phyloP scores from a whole-genome alignment of 2,329 filamentous ascomycete genomes.

The Fusarium zealandicum region DNA sequence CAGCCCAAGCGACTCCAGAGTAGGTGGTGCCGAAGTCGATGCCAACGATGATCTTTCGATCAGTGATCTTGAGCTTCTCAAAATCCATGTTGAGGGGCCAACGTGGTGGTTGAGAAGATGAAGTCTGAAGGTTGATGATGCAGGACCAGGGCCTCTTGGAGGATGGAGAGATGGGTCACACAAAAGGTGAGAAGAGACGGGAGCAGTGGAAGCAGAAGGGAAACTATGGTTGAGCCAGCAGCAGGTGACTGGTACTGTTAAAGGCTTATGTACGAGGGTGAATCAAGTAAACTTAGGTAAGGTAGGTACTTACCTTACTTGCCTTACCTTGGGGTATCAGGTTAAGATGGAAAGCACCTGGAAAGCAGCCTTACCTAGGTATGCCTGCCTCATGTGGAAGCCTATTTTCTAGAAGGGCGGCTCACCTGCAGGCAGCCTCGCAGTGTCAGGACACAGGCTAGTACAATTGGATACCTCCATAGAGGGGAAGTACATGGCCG shows the following conservation, averaged over 20 bases:
- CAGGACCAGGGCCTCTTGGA: background rate
- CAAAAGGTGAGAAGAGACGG: background rate
- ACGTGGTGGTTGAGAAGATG: background rate
- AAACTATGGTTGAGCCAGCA: background rate
- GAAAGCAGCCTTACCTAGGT: background rate
- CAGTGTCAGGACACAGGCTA: background rate
- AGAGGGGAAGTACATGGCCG: too few relatives aligned
- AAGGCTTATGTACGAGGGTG: constrained; percentile 6
- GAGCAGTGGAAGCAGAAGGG: background rate
- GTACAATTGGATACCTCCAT: too few relatives aligned
- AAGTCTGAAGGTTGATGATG: background rate
- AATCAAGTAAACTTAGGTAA: too few relatives aligned
- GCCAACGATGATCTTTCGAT: constrained; percentile 55
- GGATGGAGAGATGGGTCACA: constrained; percentile 1
- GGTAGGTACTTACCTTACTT: too few relatives aligned
- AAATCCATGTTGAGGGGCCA: constrained; percentile 45
- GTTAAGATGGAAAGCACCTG: too few relatives aligned
- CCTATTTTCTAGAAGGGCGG: background rate
- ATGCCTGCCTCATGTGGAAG: background rate
- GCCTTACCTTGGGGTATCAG: too few relatives aligned
- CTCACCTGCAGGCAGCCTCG: background rate
- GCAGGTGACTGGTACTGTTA: constrained; percentile 5
- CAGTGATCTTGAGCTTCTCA: constrained; percentile 44
- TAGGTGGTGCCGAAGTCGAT: constrained; percentile 64
- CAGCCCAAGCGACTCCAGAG: constrained; percentile 58